A percentile compares a stretch with the other conserved stretches of the same genome.
Evolutionary conservation across 1,284 basidiomycete genomes (phyloP).

Genomic region (Malassezia japonica): DNA sequence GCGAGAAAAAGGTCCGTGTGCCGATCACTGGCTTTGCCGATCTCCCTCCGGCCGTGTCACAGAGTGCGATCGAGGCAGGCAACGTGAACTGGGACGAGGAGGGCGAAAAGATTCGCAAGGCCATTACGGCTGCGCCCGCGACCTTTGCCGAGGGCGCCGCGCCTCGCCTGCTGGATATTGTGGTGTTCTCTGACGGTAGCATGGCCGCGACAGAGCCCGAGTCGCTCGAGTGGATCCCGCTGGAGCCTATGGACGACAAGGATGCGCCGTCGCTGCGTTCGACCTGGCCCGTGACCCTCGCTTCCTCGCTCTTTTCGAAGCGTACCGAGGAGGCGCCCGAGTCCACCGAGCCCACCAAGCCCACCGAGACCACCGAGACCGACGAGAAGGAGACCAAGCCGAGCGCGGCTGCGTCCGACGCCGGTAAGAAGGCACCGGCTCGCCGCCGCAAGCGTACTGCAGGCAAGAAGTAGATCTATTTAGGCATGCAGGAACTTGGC

Average conservation of each 20-base stretch:
- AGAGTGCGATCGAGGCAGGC: slow-evolving; percentile 12
- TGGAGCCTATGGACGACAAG: slow-evolving; percentile 25
- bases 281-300: slow-evolving; percentile 27
- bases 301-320: slow-evolving; percentile 9
- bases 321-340: not conserved
- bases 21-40: slow-evolving; percentile 29
- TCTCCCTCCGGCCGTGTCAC: slow-evolving; percentile 24
- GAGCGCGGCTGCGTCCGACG: not conserved
- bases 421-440: not conserved
- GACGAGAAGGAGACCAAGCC: not conserved
- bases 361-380: not conserved
- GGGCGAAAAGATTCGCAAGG: slow-evolving; percentile 24
- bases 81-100: slow-evolving; percentile 36
- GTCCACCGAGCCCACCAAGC: not conserved
- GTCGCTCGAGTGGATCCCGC: slow-evolving; percentile 23
- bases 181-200: slow-evolving; percentile 24
- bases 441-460: not conserved
- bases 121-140: not conserved
- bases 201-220: slow-evolving; percentile 24
- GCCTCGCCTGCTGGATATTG: slow-evolving; percentile 26
- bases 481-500: slow-evolving; percentile 33
- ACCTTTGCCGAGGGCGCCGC: slow-evolving; percentile 12
- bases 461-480: not conserved
- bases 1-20: slow-evolving; percentile 39
- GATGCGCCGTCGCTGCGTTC: slow-evolving; percentile 11